These are phyloP conservation scores for Coelastrella sp. DNA, from an alignment of 139 green algal genomes.

Conservation along the genomic window DNA sequence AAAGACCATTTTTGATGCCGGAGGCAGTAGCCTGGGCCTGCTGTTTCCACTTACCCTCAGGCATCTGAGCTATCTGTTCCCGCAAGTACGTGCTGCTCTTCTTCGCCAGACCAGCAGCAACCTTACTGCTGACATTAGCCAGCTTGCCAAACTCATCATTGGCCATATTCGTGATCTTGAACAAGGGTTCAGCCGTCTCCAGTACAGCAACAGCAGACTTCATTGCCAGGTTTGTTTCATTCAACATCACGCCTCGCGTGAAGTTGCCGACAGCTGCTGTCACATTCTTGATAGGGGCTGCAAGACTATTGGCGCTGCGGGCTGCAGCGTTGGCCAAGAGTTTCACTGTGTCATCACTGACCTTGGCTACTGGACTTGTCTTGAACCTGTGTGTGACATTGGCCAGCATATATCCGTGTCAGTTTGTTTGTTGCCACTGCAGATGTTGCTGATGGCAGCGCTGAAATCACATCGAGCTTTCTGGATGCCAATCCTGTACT, in stretches of 20 bases:
- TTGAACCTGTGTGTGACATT: background rate
- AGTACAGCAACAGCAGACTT: constrained; percentile 16
- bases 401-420: background rate
- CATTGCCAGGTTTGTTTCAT: constrained; percentile 7
- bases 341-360: background rate
- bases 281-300: background rate
- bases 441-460: too few species aligned
- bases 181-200: background rate
- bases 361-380: background rate
- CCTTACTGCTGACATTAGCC: background rate
- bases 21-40: background rate
- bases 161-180: background rate
- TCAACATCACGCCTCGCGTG: background rate
- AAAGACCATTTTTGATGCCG: background rate
- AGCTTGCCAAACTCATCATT: background rate
- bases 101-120: background rate
- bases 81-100: background rate
- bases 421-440: background rate
- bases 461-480: too few species aligned
- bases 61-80: background rate
- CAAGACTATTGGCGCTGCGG: background rate
- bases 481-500: too few species aligned
- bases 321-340: background rate
- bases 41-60: background rate
- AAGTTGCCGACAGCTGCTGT: background rate